A percentile compares a stretch with the other conserved stretches of the same genome.
phyloP scores from a whole-genome alignment of 805 yeast species.

The Torulaspora delbrueckii region DNA sequence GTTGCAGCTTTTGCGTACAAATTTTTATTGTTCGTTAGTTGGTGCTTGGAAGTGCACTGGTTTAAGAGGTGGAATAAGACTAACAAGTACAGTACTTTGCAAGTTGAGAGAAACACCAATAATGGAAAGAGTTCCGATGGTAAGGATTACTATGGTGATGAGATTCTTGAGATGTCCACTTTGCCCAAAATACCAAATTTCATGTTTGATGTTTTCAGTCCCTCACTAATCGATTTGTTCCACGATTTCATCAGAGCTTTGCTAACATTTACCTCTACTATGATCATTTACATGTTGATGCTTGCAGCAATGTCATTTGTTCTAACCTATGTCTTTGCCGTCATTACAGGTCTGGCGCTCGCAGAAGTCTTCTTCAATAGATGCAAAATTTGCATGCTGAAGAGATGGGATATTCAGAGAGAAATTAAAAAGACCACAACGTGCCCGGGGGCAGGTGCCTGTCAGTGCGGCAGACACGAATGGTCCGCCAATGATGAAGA shows the following conservation, averaged over 20 bases:
- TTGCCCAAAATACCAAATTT: slow-evolving; percentile 33
- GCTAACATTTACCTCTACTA: slow-evolving; percentile 55
- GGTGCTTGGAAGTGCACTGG: slow-evolving; percentile 64
- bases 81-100: slow-evolving; percentile 13
- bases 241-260: slow-evolving; percentile 52
- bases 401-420: slow-evolving; percentile 33
- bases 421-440: slow-evolving; percentile 25
- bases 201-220: slow-evolving; percentile 28
- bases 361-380: slow-evolving; percentile 69
- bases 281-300: slow-evolving; percentile 70
- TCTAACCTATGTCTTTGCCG: slow-evolving; percentile 65
- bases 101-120: not conserved
- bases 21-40: slow-evolving; percentile 53
- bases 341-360: slow-evolving; percentile 61
- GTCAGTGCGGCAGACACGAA: slow-evolving; percentile 31
- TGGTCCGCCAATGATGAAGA: slow-evolving; percentile 1
- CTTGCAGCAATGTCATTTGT: slow-evolving; percentile 72
- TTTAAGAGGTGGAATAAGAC: slow-evolving; percentile 41
- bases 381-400: slow-evolving; percentile 31
- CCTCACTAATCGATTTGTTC: slow-evolving; percentile 26
- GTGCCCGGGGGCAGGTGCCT: slow-evolving; percentile 29
- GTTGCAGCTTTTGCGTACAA: slow-evolving; percentile 55
- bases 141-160: slow-evolving; percentile 25
- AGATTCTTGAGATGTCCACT: slow-evolving; percentile 11
- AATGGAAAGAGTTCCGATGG: slow-evolving; percentile 1